Conservation (phyloP, 1,284 basidiomycete species). For the Pulchroboletus neoregius region DNA sequence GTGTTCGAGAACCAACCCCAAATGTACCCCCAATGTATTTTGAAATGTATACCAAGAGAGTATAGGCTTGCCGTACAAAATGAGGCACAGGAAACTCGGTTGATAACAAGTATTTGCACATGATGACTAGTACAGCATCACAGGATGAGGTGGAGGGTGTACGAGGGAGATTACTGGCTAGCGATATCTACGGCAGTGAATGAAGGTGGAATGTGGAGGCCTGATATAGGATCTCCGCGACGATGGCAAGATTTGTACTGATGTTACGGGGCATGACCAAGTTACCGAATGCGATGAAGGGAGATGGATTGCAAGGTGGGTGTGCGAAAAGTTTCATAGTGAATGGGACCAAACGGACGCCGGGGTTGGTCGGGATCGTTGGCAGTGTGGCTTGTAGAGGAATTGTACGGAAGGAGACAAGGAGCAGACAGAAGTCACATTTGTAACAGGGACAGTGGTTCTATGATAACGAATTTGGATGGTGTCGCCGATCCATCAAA, state of each 20-base stretch:
- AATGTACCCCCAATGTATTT: slow-evolving; percentile 9
- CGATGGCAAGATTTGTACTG: not conserved
- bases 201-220: not conserved
- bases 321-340: slow-evolving; percentile 17
- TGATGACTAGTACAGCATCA: slow-evolving; percentile 17
- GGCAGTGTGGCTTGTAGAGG: slow-evolving; percentile 17
- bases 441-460: slow-evolving; percentile 14
- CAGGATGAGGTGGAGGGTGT: slow-evolving; percentile 11
- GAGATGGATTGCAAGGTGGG: not conserved
- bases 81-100: slow-evolving; percentile 18
- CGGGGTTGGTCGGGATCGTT: slow-evolving; percentile 15
- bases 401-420: not conserved
- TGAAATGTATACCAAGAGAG: slow-evolving; percentile 20
- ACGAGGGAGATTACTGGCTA: not conserved
- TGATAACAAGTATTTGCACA: not conserved
- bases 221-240: not conserved
- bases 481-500: slow-evolving; percentile 12
- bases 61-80: slow-evolving; percentile 14
- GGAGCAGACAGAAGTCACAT: not conserved
- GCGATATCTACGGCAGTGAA: not conserved
- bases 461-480: not conserved
- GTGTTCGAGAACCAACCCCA: slow-evolving; percentile 9
- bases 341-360: slow-evolving; percentile 7
- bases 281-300: slow-evolving; percentile 11
- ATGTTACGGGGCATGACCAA: slow-evolving; percentile 7